Evolutionary conservation across 495 filamentous ascomycete species (phyloP).

Genomic region (Xylaria acuta): DNA sequence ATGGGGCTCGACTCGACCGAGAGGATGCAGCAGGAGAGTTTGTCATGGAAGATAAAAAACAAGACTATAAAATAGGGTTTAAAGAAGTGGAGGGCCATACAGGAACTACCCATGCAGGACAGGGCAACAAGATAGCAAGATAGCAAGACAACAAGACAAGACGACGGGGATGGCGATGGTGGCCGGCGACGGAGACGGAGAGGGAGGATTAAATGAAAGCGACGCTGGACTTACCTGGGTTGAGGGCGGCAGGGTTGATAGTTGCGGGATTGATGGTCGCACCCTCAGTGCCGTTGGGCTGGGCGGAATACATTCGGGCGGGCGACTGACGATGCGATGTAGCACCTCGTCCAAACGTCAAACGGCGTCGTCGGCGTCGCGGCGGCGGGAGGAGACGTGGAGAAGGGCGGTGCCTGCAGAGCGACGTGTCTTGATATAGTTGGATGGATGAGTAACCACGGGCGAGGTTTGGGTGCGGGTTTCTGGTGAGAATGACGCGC

Average conservation of each 20-base stretch:
- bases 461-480: slow-evolving; percentile 31
- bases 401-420: slow-evolving; percentile 51
- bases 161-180: slow-evolving; percentile 27
- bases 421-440: slow-evolving; percentile 65
- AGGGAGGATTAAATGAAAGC: slow-evolving; percentile 25
- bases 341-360: slow-evolving; percentile 35
- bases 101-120: neutral
- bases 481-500: slow-evolving; percentile 52
- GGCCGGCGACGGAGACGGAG: slow-evolving; percentile 22
- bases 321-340: slow-evolving; percentile 43
- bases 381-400: slow-evolving; percentile 44
- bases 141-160: neutral
- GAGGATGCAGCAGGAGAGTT: neutral
- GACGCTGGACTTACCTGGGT: slow-evolving; percentile 52
- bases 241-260: slow-evolving; percentile 61
- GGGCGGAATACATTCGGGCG: slow-evolving; percentile 61
- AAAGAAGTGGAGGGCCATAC: neutral
- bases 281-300: slow-evolving; percentile 62
- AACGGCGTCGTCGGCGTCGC: slow-evolving; percentile 33
- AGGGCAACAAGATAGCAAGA: neutral
- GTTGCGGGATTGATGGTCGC: slow-evolving; percentile 63
- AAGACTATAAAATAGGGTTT: neutral
- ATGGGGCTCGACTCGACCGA: slow-evolving; percentile 18
- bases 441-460: slow-evolving; percentile 47
- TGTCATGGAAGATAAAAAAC: neutral